Evolutionary conservation across 805 yeast genomes (phyloP).

Genomic region (Priceomyces melissophilus): DNA sequence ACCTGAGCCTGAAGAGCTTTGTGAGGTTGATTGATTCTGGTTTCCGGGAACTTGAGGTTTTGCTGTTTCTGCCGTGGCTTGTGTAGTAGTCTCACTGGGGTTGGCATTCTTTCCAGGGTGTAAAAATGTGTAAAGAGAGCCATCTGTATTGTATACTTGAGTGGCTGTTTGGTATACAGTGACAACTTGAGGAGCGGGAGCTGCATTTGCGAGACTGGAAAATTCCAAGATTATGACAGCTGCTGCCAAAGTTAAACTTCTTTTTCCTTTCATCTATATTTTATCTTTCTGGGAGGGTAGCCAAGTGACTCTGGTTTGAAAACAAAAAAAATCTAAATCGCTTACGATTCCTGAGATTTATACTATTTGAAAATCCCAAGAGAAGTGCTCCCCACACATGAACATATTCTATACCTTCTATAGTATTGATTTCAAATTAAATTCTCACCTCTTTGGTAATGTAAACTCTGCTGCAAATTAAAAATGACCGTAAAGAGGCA

Average conservation of each 20-base stretch:
- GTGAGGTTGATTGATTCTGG: not conserved
- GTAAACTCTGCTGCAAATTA: constrained; percentile 2
- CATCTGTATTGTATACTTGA: constrained; percentile 10
- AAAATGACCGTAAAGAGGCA: not conserved
- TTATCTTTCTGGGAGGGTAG: no score
- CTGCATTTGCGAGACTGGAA: constrained; percentile 5
- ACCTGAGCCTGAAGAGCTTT: constrained; percentile 1
- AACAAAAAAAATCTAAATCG: no score
- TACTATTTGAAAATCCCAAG: no score
- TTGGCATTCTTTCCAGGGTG: not conserved
- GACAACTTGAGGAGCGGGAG: constrained; percentile 24
- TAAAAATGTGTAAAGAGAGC: constrained; percentile 6
- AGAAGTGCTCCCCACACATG: no score
- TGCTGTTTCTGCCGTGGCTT: constrained; percentile 5
- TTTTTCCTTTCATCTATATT: not conserved
- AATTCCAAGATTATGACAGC: not conserved
- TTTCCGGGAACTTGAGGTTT: constrained; percentile 7
- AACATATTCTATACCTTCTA: no score
- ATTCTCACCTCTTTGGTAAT: constrained; percentile 1
- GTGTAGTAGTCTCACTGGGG: not conserved
- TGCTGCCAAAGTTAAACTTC: not conserved
- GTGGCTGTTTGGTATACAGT: constrained; percentile 20
- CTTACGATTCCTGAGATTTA: no score
- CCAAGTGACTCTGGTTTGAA: no score
- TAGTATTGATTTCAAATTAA: no score